phyloP scores from a whole-genome alignment of 768 basidiomycete species.

The Trametes elegans region DNA sequence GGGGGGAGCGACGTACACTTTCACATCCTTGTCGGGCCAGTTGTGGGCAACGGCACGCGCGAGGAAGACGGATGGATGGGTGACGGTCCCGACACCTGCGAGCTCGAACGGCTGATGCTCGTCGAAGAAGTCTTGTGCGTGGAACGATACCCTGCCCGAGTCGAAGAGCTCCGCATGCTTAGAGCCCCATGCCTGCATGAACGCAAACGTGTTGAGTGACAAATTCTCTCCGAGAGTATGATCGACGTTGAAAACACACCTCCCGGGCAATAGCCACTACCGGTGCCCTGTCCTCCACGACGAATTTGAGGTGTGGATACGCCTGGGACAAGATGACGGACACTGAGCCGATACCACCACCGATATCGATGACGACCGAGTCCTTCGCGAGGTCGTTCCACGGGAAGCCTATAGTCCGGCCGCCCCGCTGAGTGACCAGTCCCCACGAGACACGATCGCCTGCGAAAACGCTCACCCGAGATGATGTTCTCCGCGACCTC shows the following conservation, averaged over 20 bases:
- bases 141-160: slow-evolving; percentile 11
- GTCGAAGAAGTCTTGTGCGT: slow-evolving; percentile 17
- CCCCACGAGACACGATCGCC: too few relatives aligned
- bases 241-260: too few relatives aligned
- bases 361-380: slow-evolving; percentile 20
- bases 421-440: background rate
- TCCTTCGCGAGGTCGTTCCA: slow-evolving; percentile 20
- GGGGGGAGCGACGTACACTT: slow-evolving; percentile 1
- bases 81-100: slow-evolving; percentile 6
- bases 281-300: slow-evolving; percentile 17
- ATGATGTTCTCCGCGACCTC: slow-evolving; percentile 35
- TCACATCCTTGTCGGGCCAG: slow-evolving; percentile 15
- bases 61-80: slow-evolving; percentile 14
- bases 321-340: slow-evolving; percentile 19
- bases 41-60: slow-evolving; percentile 11
- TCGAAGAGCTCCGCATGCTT: slow-evolving; percentile 15
- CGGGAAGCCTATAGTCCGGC: slow-evolving; percentile 11
- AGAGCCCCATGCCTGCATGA: slow-evolving; percentile 5
- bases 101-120: slow-evolving; percentile 10
- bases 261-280: slow-evolving; percentile 37
- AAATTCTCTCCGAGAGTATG: background rate
- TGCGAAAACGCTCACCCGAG: slow-evolving; percentile 2
- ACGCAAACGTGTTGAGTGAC: too few relatives aligned
- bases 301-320: slow-evolving; percentile 18
- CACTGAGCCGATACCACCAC: slow-evolving; percentile 21